phyloP scores from a whole-genome alignment of 257 asterid genomes.

The Hygrophila difformis region DNA sequence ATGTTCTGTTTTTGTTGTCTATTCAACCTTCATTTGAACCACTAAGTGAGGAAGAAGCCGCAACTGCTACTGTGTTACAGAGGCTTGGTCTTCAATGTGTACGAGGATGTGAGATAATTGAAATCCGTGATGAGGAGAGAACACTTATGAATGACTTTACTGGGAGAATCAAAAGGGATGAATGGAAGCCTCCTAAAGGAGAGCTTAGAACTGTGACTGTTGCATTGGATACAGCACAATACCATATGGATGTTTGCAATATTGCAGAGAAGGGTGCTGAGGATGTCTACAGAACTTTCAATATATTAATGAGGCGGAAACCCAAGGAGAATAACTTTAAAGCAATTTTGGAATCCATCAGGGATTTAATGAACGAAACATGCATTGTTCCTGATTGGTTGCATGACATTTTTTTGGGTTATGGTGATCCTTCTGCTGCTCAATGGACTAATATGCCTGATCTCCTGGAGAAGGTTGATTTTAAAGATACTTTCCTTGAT shows the following conservation, averaged over 20 bases:
- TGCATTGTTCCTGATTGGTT: conserved; percentile 98
- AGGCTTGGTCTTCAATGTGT: conserved; percentile 92
- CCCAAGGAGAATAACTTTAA: conserved; percentile 98
- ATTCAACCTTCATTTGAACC: conserved; percentile 90
- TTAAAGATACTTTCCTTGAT: conserved; percentile 89
- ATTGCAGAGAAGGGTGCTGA: conserved; percentile 91
- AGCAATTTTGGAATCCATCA: conserved; percentile 94
- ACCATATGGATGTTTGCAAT: conserved; percentile 93
- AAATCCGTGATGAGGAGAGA: conserved; percentile 96
- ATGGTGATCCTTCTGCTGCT: conserved; percentile 95
- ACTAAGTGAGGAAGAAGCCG: conserved; percentile 81
- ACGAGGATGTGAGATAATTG: conserved; percentile 96
- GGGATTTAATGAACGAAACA: conserved; percentile 98
- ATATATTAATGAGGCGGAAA: conserved; percentile 92
- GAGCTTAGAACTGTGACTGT: conserved; percentile 85
- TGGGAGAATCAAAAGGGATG: conserved; percentile 92
- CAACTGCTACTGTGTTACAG: conserved; percentile 80
- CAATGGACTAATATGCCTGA: conserved; percentile 94
- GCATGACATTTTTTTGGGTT: conserved; percentile 96
- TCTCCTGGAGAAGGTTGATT: conserved; percentile 78
- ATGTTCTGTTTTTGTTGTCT: conserved; percentile 84
- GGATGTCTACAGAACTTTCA: conserved; percentile 81
- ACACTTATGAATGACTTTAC: conserved; percentile 95
- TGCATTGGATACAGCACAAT: conserved; percentile 96
- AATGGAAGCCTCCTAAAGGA: conserved; percentile 99